A percentile compares a stretch with the other conserved stretches of the same genome.
phyloP scores from a whole-genome alignment of 805 yeast genomes.

The Saccharomyces paradoxus region DNA sequence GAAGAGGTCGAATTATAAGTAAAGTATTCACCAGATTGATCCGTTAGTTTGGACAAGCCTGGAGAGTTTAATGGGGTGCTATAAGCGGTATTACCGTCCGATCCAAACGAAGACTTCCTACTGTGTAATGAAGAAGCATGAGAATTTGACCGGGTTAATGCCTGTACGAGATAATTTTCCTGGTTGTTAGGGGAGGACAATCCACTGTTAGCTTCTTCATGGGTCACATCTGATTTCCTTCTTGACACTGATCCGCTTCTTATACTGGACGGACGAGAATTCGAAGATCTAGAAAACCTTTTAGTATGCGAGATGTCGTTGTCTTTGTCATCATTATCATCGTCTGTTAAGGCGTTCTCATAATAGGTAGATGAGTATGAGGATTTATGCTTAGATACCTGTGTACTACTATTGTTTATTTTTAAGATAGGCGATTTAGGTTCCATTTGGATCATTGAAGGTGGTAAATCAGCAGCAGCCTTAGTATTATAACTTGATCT shows the following conservation, averaged over 20 bases:
- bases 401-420: slow-evolving; percentile 25
- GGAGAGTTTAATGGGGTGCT: slow-evolving; percentile 30
- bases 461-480: slow-evolving; percentile 39
- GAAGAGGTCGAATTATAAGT: not conserved
- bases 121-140: slow-evolving; percentile 26
- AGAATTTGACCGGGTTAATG: slow-evolving; percentile 21
- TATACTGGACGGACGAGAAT: slow-evolving; percentile 15
- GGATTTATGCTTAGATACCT: slow-evolving; percentile 5
- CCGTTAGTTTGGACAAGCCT: slow-evolving; percentile 11
- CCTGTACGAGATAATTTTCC: slow-evolving; percentile 1
- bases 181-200: not conserved
- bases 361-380: slow-evolving; percentile 18
- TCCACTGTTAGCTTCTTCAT: not conserved
- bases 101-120: slow-evolving; percentile 25
- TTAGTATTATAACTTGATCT: slow-evolving; percentile 28
- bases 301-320: slow-evolving; percentile 4
- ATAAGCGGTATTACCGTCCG: slow-evolving; percentile 24
- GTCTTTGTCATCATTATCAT: slow-evolving; percentile 20
- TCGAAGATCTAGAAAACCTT: not conserved
- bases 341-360: slow-evolving; percentile 28
- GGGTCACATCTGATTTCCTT: slow-evolving; percentile 14
- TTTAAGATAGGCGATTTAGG: slow-evolving; percentile 70
- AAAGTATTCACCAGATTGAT: not conserved
- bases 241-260: slow-evolving; percentile 19
- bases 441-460: slow-evolving; percentile 59